Evolutionary conservation across 1,139 yeast species (phyloP), one percentile per base, ranked within the genome.

Genomic region (Suhomyces choctaworum): DNA sequence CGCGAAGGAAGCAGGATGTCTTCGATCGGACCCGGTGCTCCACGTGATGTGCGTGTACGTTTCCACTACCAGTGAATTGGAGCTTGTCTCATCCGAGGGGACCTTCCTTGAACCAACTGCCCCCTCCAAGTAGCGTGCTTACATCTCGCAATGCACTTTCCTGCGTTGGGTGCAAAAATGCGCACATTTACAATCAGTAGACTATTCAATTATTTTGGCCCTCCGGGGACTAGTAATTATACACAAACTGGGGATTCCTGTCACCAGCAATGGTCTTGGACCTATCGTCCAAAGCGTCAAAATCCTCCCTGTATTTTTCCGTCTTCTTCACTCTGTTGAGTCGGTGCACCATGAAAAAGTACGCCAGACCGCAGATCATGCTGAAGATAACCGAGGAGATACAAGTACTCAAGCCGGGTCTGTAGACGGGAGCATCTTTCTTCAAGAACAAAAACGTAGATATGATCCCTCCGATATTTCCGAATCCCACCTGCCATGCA

Each of bases 401-500:
- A 35, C 79, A 62, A 32, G 71, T 73, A 31, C 65, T 60, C 37
- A 82, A 64, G 33, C 89, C 90, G 20, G 72, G 77, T 22, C 52
- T 65, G 58, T 76, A 82, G 21, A 58, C 63, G 13, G 88, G 88
- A 22, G 84, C 74, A 45, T 80, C 86, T 30, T 60, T 57, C 23
- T 70, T 50, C 33, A 79, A 65, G 64, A 78, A 82, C 17, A 80
- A 63, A 51, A 71, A 82, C 2, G 89, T 78, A 10, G 90, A 68
- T 43, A 84, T 75, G 52, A 84, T 84, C 51, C 92, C 94, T 43
- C 94, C 94, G 52, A 82, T 80, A 60, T 85, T 84, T 44, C 92
- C 94, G 54, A 83, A 82, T 2, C 92, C 94, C 47, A 85, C 76
- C 51, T 81, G 85, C 72, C 81, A 80, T 2, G 86, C 88, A 12